These are phyloP conservation scores for Akanthomyces uredinophilus DNA, from an alignment of 2,329 filamentous ascomycete genomes.

Conservation along the genomic window DNA sequence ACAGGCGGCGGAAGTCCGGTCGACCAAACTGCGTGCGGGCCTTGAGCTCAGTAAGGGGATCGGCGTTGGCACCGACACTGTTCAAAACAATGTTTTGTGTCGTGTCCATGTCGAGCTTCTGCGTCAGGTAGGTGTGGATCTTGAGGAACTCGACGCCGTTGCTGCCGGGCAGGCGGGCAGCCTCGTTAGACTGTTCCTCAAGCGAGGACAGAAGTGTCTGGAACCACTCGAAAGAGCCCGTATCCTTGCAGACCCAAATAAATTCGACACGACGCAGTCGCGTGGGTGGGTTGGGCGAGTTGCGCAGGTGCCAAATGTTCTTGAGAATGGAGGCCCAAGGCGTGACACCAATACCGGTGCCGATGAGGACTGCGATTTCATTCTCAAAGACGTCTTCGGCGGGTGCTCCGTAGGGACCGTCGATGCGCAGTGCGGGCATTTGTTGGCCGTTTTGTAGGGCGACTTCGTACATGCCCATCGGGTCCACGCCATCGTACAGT, in stretches of 20 bases:
- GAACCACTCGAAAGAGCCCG: constrained; percentile 97
- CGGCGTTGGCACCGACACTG: constrained; percentile 78
- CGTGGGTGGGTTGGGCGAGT: constrained; percentile 80
- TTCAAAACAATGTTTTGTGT: constrained; percentile 97
- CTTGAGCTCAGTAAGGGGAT: constrained; percentile 88
- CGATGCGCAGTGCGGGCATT: constrained; percentile 86
- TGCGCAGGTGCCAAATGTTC: constrained; percentile 96
- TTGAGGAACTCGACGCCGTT: constrained; percentile 80
- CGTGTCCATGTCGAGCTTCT: constrained; percentile 85
- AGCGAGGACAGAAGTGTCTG: constrained; percentile 88
- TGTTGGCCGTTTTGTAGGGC: constrained; percentile 87
- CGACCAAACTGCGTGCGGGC: constrained; percentile 90
- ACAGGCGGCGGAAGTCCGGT: constrained; percentile 78
- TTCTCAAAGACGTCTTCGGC: constrained; percentile 97
- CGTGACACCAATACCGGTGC: constrained; percentile 82
- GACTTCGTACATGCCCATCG: constrained; percentile 96
- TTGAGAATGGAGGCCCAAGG: constrained; percentile 87
- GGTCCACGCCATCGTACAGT: constrained; percentile 85
- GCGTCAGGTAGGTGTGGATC: constrained; percentile 96
- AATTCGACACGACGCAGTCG: constrained; percentile 94
- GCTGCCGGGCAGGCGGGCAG: constrained; percentile 61
- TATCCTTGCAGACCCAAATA: constrained; percentile 98
- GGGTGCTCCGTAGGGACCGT: constrained; percentile 93
- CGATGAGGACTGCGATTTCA: constrained; percentile 80
- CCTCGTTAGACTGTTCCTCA: constrained; percentile 74